Conservation (phyloP, 2,329 filamentous ascomycete genomes). For the Xylogone sp. region DNA sequence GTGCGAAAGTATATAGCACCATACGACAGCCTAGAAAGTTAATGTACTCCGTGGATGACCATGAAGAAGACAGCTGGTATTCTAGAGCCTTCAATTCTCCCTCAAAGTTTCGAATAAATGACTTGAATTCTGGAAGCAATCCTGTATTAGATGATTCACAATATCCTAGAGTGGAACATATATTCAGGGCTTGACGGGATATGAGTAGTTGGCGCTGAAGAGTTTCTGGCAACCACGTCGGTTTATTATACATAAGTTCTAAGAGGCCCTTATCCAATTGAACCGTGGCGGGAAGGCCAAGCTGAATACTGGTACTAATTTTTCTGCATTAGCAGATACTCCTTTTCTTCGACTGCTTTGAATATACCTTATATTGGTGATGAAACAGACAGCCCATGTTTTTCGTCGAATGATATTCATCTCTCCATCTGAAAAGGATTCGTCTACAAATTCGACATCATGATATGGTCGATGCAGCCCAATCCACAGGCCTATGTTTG, state of each 20-base stretch:
- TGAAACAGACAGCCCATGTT: not conserved
- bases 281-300: not conserved
- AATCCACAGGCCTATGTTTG: not conserved
- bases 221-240: not conserved
- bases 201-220: not conserved
- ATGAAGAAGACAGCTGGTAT: not conserved
- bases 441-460: not conserved
- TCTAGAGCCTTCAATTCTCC: not conserved
- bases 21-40: not conserved
- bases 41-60: not conserved
- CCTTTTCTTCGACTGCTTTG: not conserved
- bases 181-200: not conserved
- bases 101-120: not conserved
- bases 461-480: not conserved
- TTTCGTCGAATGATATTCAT: not conserved
- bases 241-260: not conserved
- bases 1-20: not conserved
- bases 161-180: not conserved
- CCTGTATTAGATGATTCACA: not conserved
- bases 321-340: not conserved
- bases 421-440: not conserved
- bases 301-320: not conserved
- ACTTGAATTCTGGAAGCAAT: not conserved
- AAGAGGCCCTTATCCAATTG: not conserved
- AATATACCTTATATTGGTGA: not conserved